phyloP scores from a whole-genome alignment of 768 basidiomycete genomes.

The Crassisporium funariophilum region DNA sequence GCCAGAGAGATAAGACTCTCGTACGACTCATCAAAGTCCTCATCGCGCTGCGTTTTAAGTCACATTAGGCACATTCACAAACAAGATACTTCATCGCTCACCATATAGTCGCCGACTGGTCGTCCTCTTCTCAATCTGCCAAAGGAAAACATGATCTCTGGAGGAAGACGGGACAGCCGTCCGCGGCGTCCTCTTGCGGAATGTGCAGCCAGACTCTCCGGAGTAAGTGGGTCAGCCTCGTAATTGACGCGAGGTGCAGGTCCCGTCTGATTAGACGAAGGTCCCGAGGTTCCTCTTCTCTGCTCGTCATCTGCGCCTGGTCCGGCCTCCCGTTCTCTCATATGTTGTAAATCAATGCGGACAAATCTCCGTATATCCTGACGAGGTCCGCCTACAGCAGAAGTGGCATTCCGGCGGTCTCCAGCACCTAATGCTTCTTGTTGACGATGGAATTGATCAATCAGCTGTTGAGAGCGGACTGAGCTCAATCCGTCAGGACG shows the following conservation, averaged over 20 bases:
- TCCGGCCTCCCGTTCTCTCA: no score
- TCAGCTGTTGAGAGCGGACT: constrained; percentile 30
- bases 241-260: no score
- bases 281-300: no score
- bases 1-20: constrained; percentile 65
- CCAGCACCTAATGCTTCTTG: not conserved
- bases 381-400: not conserved
- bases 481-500: constrained; percentile 29
- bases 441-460: constrained; percentile 8
- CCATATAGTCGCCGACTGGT: constrained; percentile 42
- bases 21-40: constrained; percentile 76
- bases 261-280: no score
- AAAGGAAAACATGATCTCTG: not conserved
- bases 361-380: not conserved
- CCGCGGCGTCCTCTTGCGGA: constrained; percentile 2
- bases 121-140: constrained; percentile 13
- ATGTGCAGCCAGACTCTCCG: not conserved
- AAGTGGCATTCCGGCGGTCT: constrained; percentile 1
- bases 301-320: not conserved
- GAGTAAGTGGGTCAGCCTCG: not conserved
- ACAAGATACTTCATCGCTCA: not conserved
- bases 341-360: no score
- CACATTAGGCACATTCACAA: not conserved
- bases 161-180: not conserved
- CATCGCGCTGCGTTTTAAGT: constrained; percentile 55